phyloP scores from a whole-genome alignment of 2,329 filamentous ascomycete species.

The Corinectria fuckeliana region DNA sequence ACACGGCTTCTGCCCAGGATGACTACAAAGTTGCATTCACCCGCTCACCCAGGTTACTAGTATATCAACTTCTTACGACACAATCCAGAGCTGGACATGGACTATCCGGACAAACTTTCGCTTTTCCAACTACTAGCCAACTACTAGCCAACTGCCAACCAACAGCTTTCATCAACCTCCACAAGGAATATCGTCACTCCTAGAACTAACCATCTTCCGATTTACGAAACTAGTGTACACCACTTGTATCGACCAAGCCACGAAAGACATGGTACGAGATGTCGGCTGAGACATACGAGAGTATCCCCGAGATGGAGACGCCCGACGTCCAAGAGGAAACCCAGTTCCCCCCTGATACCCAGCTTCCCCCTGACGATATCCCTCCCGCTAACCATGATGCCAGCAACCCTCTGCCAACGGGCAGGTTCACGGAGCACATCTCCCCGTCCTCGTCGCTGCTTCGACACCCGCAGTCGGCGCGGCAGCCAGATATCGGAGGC shows the following conservation, averaged over 20 bases:
- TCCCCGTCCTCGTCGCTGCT: background rate
- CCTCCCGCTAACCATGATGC: background rate
- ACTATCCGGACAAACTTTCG: too few relatives aligned
- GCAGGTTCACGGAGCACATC: background rate
- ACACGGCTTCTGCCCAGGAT: too few relatives aligned
- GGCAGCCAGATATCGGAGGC: background rate
- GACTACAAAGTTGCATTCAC: too few relatives aligned
- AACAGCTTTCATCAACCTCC: too few relatives aligned
- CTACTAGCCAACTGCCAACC: too few relatives aligned
- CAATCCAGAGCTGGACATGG: too few relatives aligned
- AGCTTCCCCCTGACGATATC: too few relatives aligned
- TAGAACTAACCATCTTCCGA: background rate
- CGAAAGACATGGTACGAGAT: background rate
- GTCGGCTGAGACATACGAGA: background rate
- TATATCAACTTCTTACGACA: too few relatives aligned
- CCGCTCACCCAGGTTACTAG: too few relatives aligned
- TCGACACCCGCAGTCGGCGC: background rate
- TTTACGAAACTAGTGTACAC: background rate
- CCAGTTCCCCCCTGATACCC: background rate
- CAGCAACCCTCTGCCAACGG: background rate
- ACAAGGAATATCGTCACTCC: too few relatives aligned
- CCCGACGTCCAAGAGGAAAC: background rate
- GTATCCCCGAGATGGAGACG: background rate
- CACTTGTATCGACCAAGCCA: background rate
- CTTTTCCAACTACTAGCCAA: too few relatives aligned